Percentiles rank a stretch among this genome's conserved stretches.
Evolutionary conservation across 1,284 basidiomycete genomes (phyloP).

Genomic region (Taiwanofungus camphoratus): DNA sequence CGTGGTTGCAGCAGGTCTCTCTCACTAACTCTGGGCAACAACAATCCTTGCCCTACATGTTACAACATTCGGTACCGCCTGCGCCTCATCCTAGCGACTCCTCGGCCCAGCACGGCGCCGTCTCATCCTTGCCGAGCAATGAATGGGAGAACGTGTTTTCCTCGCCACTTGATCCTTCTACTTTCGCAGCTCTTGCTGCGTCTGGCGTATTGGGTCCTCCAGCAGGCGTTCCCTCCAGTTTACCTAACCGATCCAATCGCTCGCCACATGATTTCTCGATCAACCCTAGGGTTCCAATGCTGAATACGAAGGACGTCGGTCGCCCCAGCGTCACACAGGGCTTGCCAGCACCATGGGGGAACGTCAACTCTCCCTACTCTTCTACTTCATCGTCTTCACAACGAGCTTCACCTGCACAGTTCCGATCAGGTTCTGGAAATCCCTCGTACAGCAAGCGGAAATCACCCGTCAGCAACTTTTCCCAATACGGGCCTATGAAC

Average conservation of each 20-base stretch:
- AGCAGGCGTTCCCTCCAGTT: constrained; percentile 23
- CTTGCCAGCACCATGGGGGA: constrained; percentile 19
- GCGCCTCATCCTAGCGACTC: constrained; percentile 21
- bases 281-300: constrained; percentile 23
- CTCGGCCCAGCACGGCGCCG: constrained; percentile 22
- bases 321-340: constrained; percentile 14
- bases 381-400: constrained; percentile 23
- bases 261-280: constrained; percentile 22
- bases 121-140: constrained; percentile 29
- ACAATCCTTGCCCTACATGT: constrained; percentile 21
- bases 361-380: constrained; percentile 24
- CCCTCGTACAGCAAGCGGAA: constrained; percentile 23
- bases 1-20: constrained; percentile 34
- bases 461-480: constrained; percentile 22
- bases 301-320: constrained; percentile 22
- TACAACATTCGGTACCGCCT: constrained; percentile 21
- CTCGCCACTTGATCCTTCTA: constrained; percentile 48
- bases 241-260: constrained; percentile 23
- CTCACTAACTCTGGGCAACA: constrained; percentile 19
- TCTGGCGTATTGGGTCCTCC: constrained; percentile 44
- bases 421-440: constrained; percentile 21
- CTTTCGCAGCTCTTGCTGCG: constrained; percentile 54
- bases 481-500: constrained; percentile 22
- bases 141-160: constrained; percentile 57
- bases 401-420: constrained; percentile 22